Conservation (phyloP, 345 rosid genomes). For the Streptanthus diversifolius region DNA sequence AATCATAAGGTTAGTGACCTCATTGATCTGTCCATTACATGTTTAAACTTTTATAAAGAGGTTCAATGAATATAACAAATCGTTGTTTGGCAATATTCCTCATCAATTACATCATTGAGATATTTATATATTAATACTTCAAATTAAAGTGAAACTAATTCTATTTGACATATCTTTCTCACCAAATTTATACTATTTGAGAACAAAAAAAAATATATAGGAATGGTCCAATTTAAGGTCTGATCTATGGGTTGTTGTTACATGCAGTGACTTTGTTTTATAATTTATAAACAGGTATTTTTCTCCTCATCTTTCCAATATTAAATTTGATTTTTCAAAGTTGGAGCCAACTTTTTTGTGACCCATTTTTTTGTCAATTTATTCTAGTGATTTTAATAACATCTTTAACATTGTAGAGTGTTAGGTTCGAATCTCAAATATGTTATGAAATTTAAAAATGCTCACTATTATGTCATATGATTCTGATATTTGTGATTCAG, state of each 20-base stretch:
- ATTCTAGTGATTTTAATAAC: no score
- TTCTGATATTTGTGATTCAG: no score
- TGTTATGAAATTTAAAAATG: no score
- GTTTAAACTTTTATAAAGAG: slow-evolving; percentile 18
- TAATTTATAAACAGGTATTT: slow-evolving; percentile 8
- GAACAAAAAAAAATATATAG: not conserved
- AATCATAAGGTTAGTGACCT: slow-evolving; percentile 23
- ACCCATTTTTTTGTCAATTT: no score
- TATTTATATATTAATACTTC: slow-evolving; percentile 14
- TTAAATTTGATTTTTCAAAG: slow-evolving; percentile 7
- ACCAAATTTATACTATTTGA: not conserved
- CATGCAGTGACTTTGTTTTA: slow-evolving; percentile 28
- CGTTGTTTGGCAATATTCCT: slow-evolving; percentile 25
- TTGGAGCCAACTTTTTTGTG: slow-evolving; percentile 22
- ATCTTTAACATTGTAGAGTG: no score
- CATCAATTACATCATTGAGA: slow-evolving; percentile 24
- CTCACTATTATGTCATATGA: no score
- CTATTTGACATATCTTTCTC: slow-evolving; percentile 22
- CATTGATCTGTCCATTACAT: slow-evolving; percentile 25
- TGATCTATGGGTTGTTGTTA: slow-evolving; percentile 22
- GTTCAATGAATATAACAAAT: slow-evolving; percentile 31
- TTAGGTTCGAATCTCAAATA: no score
- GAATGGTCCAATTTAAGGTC: slow-evolving; percentile 28
- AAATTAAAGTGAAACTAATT: slow-evolving; percentile 11
- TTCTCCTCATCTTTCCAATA: slow-evolving; percentile 29